Evolutionary conservation across 176 grass and related monocot species (phyloP), one percentile per base, ranked within the genome.

Genomic region (Elaeis guineensis): DNA sequence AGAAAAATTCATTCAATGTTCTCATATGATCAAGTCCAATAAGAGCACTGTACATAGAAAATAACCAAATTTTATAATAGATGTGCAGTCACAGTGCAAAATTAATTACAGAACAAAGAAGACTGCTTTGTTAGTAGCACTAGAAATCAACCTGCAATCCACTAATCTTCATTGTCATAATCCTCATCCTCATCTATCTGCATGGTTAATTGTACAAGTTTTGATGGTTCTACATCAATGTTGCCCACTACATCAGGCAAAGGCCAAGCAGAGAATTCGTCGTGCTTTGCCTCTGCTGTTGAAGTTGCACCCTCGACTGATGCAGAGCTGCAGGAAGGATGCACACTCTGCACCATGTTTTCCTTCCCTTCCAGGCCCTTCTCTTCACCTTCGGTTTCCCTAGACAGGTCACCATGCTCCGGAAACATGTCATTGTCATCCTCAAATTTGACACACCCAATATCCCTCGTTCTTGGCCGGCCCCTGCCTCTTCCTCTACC

Each of bases 161-260:
- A 2, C 82, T 98, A 98, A 83, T 98, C 93, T 86, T 98, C 93
- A 3, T 98, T 92, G 57, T 98, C 93, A 2, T 98, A 98, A 72
- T 98, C 93, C 57, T 98, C 93, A 4, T 92, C 88, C 73, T 98
- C 84, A 17, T 98, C 93, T 76, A 98, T 86, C 62, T 86, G 84
- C 82, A 98, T 89, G 1, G 84, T 83, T 57, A 89, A 57, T 69
- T 79, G 84, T 67, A 82, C 81, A 71, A 88, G 76, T 49, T 88
- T 71, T n/a, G 93, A 83, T 48, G 82, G 93, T 20, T 89, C 94
- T 6, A 55, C 69, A 61, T 72, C 81, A 8, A 90, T 74, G 80
- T 61, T 78, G 53, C 69, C 69, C 11, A 73, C 74, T 26, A 71
- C 79, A 79, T 80, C 77, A 49, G 76, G 76, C 72, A 93, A 62